Conservation (phyloP, 345 rosid species). For the Theobroma cacao region DNA sequence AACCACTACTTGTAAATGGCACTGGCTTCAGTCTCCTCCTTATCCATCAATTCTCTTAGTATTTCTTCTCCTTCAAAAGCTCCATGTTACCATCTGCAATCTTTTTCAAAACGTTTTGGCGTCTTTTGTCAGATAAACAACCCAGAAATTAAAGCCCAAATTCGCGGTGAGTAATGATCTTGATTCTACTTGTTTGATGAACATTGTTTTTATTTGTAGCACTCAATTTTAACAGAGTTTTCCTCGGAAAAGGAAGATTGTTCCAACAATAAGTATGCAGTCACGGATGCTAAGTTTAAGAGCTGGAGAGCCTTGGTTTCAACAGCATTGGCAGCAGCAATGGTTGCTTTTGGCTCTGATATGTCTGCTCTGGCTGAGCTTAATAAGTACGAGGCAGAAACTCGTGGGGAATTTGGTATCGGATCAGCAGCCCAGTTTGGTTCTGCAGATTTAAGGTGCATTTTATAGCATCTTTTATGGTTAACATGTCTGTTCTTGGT, state of each 20-base stretch:
- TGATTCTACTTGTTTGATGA: conserved; percentile 5
- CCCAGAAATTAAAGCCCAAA: conserved; percentile 16
- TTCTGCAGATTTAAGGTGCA: conserved; percentile 76
- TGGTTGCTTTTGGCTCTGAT: conserved; percentile 46
- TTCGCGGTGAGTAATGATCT: background rate
- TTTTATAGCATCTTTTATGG: background rate
- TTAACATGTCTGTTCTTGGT: background rate
- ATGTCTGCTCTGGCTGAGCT: conserved; percentile 78
- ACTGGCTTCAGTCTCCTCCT: background rate
- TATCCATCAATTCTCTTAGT: background rate
- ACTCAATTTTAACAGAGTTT: background rate
- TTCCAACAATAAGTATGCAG: conserved; percentile 21
- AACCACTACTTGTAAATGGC: background rate
- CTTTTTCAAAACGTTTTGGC: conserved; percentile 20
- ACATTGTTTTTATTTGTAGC: background rate
- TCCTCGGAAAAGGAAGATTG: conserved; percentile 51
- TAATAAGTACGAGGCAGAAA: conserved; percentile 80
- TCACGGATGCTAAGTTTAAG: conserved; percentile 25
- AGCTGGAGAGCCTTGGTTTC: conserved; percentile 59
- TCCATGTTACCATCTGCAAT: background rate
- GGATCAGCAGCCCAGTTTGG: conserved; percentile 95
- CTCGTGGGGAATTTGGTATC: conserved; percentile 83
- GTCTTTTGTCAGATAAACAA: conserved; percentile 20
- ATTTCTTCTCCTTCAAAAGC: conserved; percentile 3
- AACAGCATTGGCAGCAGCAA: conserved; percentile 60